Conservation (phyloP, 441 rosid species). For the Arabidopsis hybrid region DNA sequence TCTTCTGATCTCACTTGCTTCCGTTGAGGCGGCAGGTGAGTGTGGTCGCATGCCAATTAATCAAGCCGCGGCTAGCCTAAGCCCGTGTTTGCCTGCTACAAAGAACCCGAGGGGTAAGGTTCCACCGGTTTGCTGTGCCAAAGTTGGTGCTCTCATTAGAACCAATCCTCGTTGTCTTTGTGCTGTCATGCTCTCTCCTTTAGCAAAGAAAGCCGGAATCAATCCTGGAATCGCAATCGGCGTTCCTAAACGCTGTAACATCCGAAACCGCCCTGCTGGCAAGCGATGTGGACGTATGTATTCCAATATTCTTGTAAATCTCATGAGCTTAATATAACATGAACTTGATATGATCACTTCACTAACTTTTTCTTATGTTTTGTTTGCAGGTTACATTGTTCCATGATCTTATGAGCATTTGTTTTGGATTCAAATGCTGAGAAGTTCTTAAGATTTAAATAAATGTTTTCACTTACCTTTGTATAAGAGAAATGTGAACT, state of each 20-base stretch:
- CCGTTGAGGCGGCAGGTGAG: constrained; percentile 59
- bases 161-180: constrained; percentile 80
- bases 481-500: constrained; percentile 36
- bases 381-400: constrained; percentile 41
- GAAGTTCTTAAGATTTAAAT: constrained; percentile 9
- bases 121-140: constrained; percentile 74
- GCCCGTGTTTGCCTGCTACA: constrained; percentile 74
- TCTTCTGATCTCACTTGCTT: constrained; percentile 42
- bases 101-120: constrained; percentile 57
- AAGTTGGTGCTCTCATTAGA: constrained; percentile 64
- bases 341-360: constrained; percentile 4
- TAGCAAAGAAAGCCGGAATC: constrained; percentile 81
- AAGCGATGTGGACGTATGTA: constrained; percentile 87
- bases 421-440: constrained; percentile 18
- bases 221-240: constrained; percentile 74
- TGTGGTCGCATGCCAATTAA: constrained; percentile 74
- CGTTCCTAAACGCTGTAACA: constrained; percentile 88
- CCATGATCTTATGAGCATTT: constrained; percentile 10
- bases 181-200: constrained; percentile 76
- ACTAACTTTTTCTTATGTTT: not conserved
- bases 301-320: not conserved
- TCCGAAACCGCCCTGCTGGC: constrained; percentile 69
- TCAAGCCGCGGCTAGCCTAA: constrained; percentile 73
- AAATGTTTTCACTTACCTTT: constrained; percentile 40
- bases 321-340: not conserved